Evolutionary conservation across 148 eudicot genomes (phyloP), one percentile per base, ranked within the genome.

Genomic region (Fagopyrum homotropicum): DNA sequence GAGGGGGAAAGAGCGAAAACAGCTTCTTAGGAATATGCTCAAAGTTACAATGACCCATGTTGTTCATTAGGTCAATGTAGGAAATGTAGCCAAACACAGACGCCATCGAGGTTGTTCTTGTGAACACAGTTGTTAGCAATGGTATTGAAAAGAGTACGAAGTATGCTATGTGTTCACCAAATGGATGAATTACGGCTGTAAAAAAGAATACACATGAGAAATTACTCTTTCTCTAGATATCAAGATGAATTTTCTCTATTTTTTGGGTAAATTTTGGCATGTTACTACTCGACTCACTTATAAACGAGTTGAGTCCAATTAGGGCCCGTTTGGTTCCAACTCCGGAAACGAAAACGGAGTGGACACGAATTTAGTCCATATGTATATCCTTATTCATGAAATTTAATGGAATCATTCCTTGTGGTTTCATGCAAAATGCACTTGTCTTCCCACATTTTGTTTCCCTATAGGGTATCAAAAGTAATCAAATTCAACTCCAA

Each of bases 31-130:
- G 86, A 17, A 83, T 73, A 72, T 72, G 77, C 78, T 83, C 86
- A 76, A 83, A 83, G 77, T 83, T 83, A 81, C 86, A 83, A 50
- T 83, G 86, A 0, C 86, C 83, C 83, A 83, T 78, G 63, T 83
- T 78, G 81, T 83, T 83, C 86, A 83, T 83, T 72, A 83, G 17
- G 45, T 83, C 86, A 57, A 83, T 81, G 76, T 76, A 81, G 2
- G 77, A 75, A 10, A 83, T 52, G 35, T 83, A 83, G 11, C 83
- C 86, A 44, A 66, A 14, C 1, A 78, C 3, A 0, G 81, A 76
- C 0, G 16, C 15, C 0, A 81, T 10, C 0, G 86, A 83, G 16
- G 73, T 74, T 10, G 81, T 83, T 71, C 82, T 74, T 8, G 69
- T 81, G 30, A 56, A 19, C 6, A 70, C 48, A 4, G 80, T 78